Evolutionary conservation across 768 basidiomycete species (phyloP).

Genomic region (Zangia roseola): DNA sequence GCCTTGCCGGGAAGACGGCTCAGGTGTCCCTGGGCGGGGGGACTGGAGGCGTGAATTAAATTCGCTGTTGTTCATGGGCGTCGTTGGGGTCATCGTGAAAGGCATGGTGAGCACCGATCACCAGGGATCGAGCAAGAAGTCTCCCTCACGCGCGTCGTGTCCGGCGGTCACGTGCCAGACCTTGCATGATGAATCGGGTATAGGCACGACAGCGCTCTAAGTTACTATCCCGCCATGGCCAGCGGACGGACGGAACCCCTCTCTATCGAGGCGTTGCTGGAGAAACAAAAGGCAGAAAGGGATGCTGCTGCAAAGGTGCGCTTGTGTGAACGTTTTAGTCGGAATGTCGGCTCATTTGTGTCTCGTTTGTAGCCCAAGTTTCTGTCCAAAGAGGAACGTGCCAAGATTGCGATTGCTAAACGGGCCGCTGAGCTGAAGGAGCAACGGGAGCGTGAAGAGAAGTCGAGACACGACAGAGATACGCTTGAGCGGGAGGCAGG

Average conservation of each 20-base stretch:
- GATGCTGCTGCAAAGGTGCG: constrained; percentile 86
- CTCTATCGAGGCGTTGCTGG: constrained; percentile 84
- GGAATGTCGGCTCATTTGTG: neutral
- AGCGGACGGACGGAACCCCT: constrained; percentile 59
- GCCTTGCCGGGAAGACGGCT: constrained; percentile 60
- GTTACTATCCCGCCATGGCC: constrained; percentile 35
- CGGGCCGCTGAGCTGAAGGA: constrained; percentile 80
- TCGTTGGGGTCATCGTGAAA: constrained; percentile 6
- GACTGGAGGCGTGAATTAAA: constrained; percentile 37
- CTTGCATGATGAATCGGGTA: constrained; percentile 4
- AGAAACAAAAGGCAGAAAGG: constrained; percentile 85
- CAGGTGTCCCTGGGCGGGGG: constrained; percentile 59
- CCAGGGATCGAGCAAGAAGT: constrained; percentile 13
- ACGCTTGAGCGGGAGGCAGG: constrained; percentile 75
- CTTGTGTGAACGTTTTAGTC: neutral
- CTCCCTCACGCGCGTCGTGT: constrained; percentile 23
- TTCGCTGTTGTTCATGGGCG: constrained; percentile 4
- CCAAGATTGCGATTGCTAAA: constrained; percentile 83
- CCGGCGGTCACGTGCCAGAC: constrained; percentile 19
- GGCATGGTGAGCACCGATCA: constrained; percentile 19
- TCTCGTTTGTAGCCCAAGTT: constrained; percentile 75
- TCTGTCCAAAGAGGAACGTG: constrained; percentile 89
- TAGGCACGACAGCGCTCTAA: neutral
- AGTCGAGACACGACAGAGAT: constrained; percentile 59
- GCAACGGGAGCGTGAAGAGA: constrained; percentile 66